Evolutionary conservation across 2,329 filamentous ascomycete species (phyloP).

Genomic region (Apiospora phragmitis): DNA sequence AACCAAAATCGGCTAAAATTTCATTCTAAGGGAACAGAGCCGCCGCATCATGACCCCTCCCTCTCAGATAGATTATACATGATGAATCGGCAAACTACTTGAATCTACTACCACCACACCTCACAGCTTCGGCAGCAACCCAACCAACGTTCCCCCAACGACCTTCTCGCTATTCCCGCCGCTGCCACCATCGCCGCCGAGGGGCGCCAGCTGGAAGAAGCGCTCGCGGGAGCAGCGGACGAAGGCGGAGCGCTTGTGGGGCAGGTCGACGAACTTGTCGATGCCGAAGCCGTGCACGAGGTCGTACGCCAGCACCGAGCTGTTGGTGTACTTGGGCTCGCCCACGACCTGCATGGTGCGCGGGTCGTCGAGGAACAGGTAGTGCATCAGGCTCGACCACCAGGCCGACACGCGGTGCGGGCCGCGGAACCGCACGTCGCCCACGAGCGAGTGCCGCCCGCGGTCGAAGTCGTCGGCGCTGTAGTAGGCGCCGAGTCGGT

Average conservation of each 20-base stretch:
- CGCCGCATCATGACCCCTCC: not conserved
- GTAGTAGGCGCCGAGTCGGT: conserved; percentile 58
- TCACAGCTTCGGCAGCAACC: conserved; percentile 55
- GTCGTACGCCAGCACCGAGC: conserved; percentile 72
- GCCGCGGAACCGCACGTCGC: conserved; percentile 59
- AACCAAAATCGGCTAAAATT: not conserved
- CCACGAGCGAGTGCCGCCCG: conserved; percentile 58
- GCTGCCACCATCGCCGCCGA: conserved; percentile 39
- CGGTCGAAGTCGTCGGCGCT: conserved; percentile 56
- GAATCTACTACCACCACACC: not conserved
- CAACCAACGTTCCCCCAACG: conserved; percentile 53
- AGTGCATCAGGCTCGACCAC: conserved; percentile 65
- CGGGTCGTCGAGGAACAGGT: conserved; percentile 61
- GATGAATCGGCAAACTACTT: not conserved
- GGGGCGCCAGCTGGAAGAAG: conserved; percentile 68
- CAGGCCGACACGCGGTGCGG: conserved; percentile 61
- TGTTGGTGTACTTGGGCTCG: conserved; percentile 72
- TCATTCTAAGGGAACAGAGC: not conserved
- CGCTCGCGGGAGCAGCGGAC: conserved; percentile 65
- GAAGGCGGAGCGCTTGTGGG: conserved; percentile 70
- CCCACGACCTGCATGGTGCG: conserved; percentile 60
- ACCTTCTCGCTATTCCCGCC: conserved; percentile 48
- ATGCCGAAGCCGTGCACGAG: conserved; percentile 72
- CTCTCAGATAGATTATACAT: not conserved
- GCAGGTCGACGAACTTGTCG: conserved; percentile 71